Conservation (phyloP, 1,284 basidiomycete species). For the Ganoderma resinaceum region DNA sequence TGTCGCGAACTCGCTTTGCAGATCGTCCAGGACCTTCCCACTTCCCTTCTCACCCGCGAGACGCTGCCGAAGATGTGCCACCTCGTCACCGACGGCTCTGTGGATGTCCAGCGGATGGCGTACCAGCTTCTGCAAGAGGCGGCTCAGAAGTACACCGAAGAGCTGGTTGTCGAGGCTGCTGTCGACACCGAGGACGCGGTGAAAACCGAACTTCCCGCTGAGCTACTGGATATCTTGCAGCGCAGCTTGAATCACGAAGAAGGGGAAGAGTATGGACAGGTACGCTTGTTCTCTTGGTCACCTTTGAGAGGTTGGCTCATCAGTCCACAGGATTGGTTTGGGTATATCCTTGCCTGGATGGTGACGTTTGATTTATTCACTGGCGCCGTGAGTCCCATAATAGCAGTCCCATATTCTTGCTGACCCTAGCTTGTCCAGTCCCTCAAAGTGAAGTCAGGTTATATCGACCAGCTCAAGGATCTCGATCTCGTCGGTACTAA, state of each 20-base stretch:
- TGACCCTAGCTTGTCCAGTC: conserved; percentile 57
- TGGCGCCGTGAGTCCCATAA: conserved; percentile 69
- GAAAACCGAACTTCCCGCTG: conserved; percentile 64
- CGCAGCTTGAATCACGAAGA: conserved; percentile 51
- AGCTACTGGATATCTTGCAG: conserved; percentile 73
- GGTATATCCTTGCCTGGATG: conserved; percentile 91
- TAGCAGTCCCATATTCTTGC: conserved; percentile 6
- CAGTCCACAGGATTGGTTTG: conserved; percentile 53
- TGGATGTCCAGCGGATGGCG: conserved; percentile 73
- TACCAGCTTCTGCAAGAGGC: conserved; percentile 72
- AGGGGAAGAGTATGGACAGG: conserved; percentile 46
- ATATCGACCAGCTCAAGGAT: conserved; percentile 86
- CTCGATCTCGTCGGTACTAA: conserved; percentile 66
- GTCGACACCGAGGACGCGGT: conserved; percentile 66
- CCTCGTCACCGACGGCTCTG: conserved; percentile 70
- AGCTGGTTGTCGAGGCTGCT: conserved; percentile 86
- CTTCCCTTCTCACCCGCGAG: conserved; percentile 66
- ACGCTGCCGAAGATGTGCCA: conserved; percentile 79
- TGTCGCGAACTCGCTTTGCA: conserved; percentile 75
- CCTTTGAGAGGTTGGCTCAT: background rate
- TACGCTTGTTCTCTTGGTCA: conserved; percentile 27
- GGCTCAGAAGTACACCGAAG: conserved; percentile 74
- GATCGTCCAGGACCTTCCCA: conserved; percentile 72
- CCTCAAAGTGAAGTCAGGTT: conserved; percentile 80
- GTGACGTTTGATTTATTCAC: conserved; percentile 87